phyloP scores from a whole-genome alignment of 2,329 filamentous ascomycete genomes.

The Aspergillus sp. region DNA sequence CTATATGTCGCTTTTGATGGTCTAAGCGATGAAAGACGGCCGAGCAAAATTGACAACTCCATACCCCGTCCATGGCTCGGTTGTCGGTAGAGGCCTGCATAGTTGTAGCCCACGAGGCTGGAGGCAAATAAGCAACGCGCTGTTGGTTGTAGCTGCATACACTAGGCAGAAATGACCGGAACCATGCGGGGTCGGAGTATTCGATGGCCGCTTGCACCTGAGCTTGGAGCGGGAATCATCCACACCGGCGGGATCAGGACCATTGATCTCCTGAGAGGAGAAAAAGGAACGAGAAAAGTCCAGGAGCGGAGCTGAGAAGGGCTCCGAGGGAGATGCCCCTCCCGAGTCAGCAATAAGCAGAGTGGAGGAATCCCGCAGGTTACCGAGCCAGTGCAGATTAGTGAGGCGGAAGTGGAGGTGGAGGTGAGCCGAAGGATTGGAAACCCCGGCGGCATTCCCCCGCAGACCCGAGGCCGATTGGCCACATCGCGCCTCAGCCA shows the following conservation, averaged over 20 bases:
- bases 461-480: constrained; percentile 2
- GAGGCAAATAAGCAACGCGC: neutral
- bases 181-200: neutral
- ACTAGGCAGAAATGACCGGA: neutral
- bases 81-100: neutral
- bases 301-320: neutral
- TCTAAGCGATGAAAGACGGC: constrained; percentile 28
- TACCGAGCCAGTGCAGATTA: neutral
- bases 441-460: constrained; percentile 15
- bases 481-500: neutral
- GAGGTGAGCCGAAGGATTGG: neutral
- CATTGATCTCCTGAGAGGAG: neutral
- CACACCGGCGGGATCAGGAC: neutral
- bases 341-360: neutral
- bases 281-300: neutral
- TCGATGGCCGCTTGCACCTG: neutral
- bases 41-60: constrained; percentile 30
- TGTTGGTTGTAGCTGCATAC: neutral
- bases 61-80: constrained; percentile 9
- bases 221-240: neutral
- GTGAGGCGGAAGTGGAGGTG: neutral
- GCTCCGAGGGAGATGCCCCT: neutral
- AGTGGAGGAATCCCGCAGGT: neutral
- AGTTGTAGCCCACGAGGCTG: neutral
- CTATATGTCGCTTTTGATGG: constrained; percentile 29